Evolutionary conservation across 1,284 basidiomycete species (phyloP).

Genomic region (Coniferiporia weirii): DNA sequence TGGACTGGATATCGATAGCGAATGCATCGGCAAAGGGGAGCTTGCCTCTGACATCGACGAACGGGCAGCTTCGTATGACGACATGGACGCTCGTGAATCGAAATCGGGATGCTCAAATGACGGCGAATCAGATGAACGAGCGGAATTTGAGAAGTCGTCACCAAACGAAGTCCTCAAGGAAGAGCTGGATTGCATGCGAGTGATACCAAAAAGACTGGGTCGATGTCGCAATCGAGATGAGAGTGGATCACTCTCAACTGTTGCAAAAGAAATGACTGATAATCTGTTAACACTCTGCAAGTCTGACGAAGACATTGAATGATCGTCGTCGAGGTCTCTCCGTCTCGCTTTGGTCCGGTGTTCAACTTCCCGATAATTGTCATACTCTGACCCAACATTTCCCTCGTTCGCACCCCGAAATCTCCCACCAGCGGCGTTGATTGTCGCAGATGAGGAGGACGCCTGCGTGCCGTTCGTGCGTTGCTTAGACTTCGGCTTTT

Average conservation of each 20-base stretch:
- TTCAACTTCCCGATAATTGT: constrained; percentile 45
- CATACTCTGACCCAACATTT: constrained; percentile 17
- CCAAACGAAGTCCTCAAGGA: constrained; percentile 64
- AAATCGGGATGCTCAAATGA: constrained; percentile 82
- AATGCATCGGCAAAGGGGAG: constrained; percentile 67
- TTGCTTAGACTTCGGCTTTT: constrained; percentile 38
- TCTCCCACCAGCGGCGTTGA: constrained; percentile 55
- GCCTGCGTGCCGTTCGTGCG: constrained; percentile 25
- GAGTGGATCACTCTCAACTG: constrained; percentile 80
- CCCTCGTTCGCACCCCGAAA: constrained; percentile 29
- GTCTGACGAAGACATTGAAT: constrained; percentile 85
- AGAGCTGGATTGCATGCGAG: constrained; percentile 69
- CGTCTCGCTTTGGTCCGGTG: constrained; percentile 77
- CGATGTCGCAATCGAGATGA: constrained; percentile 60
- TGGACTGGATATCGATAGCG: constrained; percentile 57
- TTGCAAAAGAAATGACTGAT: constrained; percentile 72
- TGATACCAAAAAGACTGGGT: constrained; percentile 56
- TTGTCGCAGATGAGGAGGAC: constrained; percentile 32
- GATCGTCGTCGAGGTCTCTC: constrained; percentile 82
- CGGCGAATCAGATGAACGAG: constrained; percentile 76
- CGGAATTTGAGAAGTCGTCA: constrained; percentile 68
- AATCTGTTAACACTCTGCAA: constrained; percentile 65
- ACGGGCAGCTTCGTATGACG: constrained; percentile 36
- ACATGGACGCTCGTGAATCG: constrained; percentile 63
- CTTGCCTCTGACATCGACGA: constrained; percentile 56